Percentiles rank a stretch among this genome's conserved stretches.
phyloP scores from a whole-genome alignment of 108 stramenopile species.

The Schizochytrium sp. region DNA sequence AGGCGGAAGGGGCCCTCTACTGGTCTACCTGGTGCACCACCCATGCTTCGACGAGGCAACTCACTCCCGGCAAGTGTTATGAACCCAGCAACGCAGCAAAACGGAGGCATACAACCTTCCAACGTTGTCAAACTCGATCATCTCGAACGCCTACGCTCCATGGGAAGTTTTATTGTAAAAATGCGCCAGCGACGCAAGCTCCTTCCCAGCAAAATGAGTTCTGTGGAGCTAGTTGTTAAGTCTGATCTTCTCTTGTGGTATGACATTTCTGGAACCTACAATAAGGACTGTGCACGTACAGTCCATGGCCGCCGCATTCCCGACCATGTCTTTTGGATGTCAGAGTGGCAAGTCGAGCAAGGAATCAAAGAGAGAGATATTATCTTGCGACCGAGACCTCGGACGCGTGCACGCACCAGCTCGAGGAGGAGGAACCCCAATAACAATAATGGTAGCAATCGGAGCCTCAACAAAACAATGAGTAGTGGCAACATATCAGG shows the following conservation, averaged over 20 bases:
- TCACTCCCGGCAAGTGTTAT: too few relatives aligned
- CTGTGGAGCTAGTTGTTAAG: conserved; percentile 21
- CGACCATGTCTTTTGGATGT: conserved; percentile 28
- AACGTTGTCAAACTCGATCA: conserved; percentile 20
- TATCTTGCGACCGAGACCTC: background rate
- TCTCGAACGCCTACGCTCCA: conserved; percentile 13
- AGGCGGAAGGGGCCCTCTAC: too few relatives aligned
- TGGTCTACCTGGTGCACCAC: too few relatives aligned
- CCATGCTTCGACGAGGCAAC: too few relatives aligned
- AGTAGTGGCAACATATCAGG: too few relatives aligned
- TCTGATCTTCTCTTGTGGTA: conserved; percentile 40
- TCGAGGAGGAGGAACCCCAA: too few relatives aligned
- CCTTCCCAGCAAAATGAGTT: background rate
- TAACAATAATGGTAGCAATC: too few relatives aligned
- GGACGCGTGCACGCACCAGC: background rate
- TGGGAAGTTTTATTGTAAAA: background rate
- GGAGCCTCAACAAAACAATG: too few relatives aligned
- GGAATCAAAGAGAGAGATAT: background rate
- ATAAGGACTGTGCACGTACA: background rate
- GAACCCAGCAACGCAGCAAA: background rate
- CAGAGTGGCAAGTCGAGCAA: conserved; percentile 12
- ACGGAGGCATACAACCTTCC: background rate
- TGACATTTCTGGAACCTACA: background rate
- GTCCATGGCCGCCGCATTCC: conserved; percentile 13
- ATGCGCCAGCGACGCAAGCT: conserved; percentile 36